Evolutionary conservation across 176 grass and related monocot genomes (phyloP).

Genomic region (Hordeum marinum): DNA sequence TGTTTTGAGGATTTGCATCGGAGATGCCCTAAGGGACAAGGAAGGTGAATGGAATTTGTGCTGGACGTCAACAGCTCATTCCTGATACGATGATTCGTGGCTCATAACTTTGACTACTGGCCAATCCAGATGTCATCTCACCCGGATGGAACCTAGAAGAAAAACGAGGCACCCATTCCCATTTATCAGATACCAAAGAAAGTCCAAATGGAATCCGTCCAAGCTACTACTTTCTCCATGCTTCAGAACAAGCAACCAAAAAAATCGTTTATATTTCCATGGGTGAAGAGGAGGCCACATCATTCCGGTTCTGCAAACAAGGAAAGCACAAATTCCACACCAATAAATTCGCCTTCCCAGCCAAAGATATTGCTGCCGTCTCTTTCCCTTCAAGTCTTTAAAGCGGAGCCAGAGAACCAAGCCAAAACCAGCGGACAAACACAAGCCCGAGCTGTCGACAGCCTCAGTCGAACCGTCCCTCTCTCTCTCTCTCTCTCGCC

Average conservation of each 20-base stretch:
- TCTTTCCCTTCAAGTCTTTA: not conserved
- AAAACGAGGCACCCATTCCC: not conserved
- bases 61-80: no score
- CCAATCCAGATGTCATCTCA: not conserved
- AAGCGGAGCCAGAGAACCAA: not conserved
- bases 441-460: not conserved
- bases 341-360: not conserved
- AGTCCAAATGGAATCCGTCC: not conserved
- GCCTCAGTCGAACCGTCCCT: not conserved
- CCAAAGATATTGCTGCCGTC: constrained; percentile 10
- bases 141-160: not conserved
- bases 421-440: constrained; percentile 1
- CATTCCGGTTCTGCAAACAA: not conserved
- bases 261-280: not conserved
- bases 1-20: no score
- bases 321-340: not conserved
- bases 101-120: not conserved
- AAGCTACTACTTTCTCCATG: not conserved
- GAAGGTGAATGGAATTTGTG: no score
- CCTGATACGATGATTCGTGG: not conserved
- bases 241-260: not conserved
- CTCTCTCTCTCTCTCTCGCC: not conserved
- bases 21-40: no score
- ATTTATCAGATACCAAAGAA: not conserved
- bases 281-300: constrained; percentile 13